Evolutionary conservation across 306 rosid genomes (phyloP), one percentile per base, ranked within the genome.

Genomic region (Prunus dulcis): DNA sequence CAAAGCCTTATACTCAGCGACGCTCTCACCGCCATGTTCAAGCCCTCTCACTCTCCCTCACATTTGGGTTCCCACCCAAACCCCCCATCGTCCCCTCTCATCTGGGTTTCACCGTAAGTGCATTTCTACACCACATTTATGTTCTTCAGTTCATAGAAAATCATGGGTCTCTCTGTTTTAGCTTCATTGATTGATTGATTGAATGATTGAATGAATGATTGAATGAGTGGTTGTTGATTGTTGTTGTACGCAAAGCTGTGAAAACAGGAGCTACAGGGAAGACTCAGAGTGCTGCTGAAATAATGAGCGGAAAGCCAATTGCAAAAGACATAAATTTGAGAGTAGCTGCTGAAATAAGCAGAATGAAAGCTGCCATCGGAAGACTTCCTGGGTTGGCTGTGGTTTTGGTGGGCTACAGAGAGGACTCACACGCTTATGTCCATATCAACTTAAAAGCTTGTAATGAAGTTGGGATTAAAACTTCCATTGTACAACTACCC

Each of bases 371-470:
- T 72, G 50, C 47, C 28, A 75, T 80, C 27, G 90, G 89, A 64
- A 84, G 55, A 61, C 64, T 38, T 67, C 93, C 91, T 15, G 82
- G 79, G 45, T 56, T 86, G 82, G 89, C 84, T 52, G 76, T 89
- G 64, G 85, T 89, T 74, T 79, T 83, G 79, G 89, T 85, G 62
- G 89, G 89, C 38, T 79, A 79, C 69, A 83, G 91, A 73, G 85
- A 68, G 47, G 91, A 87, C 66, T 89, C 91, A 12, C 80, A 81
- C 28, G 73, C 84, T 75, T 87, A 62, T 78, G 82, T 87, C 46
- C 23, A 72, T 50, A 64, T 77, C 52, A 89, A 89, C 82, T 67
- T 77, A 76, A 89, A 77, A 83, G 91, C 90, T 11, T 86, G 87
- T 77, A 83, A 70, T 41, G 65, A 83, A 77, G 91, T 87, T 69